phyloP scores from a whole-genome alignment of 495 filamentous ascomycete genomes.

The Trichoderma erinaceum region DNA sequence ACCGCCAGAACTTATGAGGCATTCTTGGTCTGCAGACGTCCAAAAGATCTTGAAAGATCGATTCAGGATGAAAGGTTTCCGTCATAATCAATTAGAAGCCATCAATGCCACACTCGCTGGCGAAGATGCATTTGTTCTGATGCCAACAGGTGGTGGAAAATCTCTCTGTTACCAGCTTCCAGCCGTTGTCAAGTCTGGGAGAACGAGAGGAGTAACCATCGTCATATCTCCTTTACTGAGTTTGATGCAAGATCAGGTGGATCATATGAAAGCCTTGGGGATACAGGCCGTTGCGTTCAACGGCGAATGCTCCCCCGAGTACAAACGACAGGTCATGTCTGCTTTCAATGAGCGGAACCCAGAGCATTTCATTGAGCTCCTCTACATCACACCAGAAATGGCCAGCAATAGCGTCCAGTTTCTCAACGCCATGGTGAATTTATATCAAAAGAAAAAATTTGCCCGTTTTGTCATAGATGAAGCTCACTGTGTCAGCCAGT shows the following conservation, averaged over 20 bases:
- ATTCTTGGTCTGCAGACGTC: constrained; percentile 83
- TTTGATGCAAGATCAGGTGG: constrained; percentile 93
- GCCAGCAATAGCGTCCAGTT: constrained; percentile 68
- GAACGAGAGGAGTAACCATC: constrained; percentile 78
- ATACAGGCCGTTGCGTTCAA: constrained; percentile 75
- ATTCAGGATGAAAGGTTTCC: constrained; percentile 79
- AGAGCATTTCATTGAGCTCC: constrained; percentile 67
- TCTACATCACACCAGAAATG: constrained; percentile 98
- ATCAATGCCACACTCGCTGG: constrained; percentile 87
- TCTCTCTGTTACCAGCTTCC: constrained; percentile 95
- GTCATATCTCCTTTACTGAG: constrained; percentile 93
- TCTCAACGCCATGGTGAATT: constrained; percentile 49
- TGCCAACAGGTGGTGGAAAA: constrained; percentile 97
- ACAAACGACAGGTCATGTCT: constrained; percentile 54
- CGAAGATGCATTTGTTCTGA: constrained; percentile 86
- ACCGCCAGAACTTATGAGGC: constrained; percentile 35
- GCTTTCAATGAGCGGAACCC: constrained; percentile 53
- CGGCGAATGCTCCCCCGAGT: constrained; percentile 54
- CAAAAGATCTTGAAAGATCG: constrained; percentile 65
- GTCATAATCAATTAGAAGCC: constrained; percentile 87
- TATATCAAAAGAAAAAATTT: constrained; percentile 61
- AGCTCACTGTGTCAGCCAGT: constrained; percentile 97
- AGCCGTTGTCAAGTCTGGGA: constrained; percentile 72
- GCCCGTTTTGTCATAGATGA: constrained; percentile 95
- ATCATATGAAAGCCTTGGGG: constrained; percentile 65